phyloP scores from a whole-genome alignment of 2,329 filamentous ascomycete genomes.

The Macrophomina tecta region DNA sequence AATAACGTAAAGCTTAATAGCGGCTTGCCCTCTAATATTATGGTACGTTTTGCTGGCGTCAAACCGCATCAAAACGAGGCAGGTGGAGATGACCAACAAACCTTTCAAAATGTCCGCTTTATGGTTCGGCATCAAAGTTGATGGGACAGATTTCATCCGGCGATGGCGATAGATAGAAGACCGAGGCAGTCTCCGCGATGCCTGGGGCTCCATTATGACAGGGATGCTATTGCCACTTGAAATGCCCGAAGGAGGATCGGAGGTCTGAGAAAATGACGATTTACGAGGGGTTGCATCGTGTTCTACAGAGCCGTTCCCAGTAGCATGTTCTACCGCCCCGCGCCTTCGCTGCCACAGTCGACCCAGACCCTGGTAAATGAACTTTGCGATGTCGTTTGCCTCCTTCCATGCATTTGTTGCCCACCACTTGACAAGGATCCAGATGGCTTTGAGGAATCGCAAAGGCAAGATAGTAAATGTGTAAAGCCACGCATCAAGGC shows the following conservation, averaged over 20 bases:
- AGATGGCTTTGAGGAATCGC: constrained; percentile 80
- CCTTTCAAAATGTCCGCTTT: constrained; percentile 96
- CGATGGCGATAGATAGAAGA: constrained; percentile 62
- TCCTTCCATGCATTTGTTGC: constrained; percentile 74
- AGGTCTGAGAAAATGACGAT: constrained; percentile 33
- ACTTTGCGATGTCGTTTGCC: constrained; percentile 71
- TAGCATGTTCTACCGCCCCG: constrained; percentile 47
- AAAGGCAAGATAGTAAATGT: constrained; percentile 95
- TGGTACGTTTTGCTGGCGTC: constrained; percentile 99
- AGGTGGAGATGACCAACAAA: constrained; percentile 84
- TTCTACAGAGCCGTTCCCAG: neutral
- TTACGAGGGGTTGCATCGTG: constrained; percentile 35
- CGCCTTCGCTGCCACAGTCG: constrained; percentile 73
- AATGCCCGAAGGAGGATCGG: constrained; percentile 28
- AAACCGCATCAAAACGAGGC: constrained; percentile 82
- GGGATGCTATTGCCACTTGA: constrained; percentile 29
- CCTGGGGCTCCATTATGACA: constrained; percentile 34
- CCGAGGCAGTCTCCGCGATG: constrained; percentile 41
- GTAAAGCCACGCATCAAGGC: constrained; percentile 94
- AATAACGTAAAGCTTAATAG: constrained; percentile 98
- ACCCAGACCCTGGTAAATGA: constrained; percentile 79
- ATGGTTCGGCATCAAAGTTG: constrained; percentile 82
- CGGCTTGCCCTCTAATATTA: constrained; percentile 92
- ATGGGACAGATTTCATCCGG: constrained; percentile 83
- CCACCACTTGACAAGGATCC: constrained; percentile 81